Evolutionary conservation across 768 basidiomycete genomes (phyloP).

Genomic region (Leccinum olivaceopallidum): DNA sequence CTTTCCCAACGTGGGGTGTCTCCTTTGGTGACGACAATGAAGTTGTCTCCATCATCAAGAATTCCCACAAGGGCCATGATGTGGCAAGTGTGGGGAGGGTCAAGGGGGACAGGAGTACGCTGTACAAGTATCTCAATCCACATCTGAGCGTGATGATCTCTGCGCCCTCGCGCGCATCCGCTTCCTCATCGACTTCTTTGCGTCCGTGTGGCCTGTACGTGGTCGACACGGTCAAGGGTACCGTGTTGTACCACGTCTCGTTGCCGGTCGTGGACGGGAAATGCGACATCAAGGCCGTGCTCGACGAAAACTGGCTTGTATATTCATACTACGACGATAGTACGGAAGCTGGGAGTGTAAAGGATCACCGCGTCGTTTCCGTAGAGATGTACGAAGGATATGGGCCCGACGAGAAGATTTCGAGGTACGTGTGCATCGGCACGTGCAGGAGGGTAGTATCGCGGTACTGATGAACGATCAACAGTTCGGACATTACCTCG

Average conservation of each 20-base stretch:
- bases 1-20: constrained; percentile 66
- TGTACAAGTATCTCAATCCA: constrained; percentile 95
- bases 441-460: not conserved
- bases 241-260: constrained; percentile 63
- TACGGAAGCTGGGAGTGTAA: constrained; percentile 46
- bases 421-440: constrained; percentile 52
- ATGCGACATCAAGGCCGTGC: constrained; percentile 66
- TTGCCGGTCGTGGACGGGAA: constrained; percentile 45
- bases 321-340: constrained; percentile 81
- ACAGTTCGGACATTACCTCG: constrained; percentile 55
- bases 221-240: constrained; percentile 80
- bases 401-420: constrained; percentile 63
- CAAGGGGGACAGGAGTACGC: constrained; percentile 79
- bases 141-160: constrained; percentile 72
- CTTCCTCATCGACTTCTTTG: constrained; percentile 9
- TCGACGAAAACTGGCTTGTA: constrained; percentile 92
- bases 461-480: constrained; percentile 1
- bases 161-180: constrained; percentile 24
- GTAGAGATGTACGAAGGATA: constrained; percentile 89
- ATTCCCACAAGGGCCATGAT: constrained; percentile 41
- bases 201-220: constrained; percentile 66
- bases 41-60: constrained; percentile 52
- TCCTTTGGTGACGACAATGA: constrained; percentile 57
- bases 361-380: constrained; percentile 72
- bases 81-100: constrained; percentile 84